Base-by-base conservation (phyloP, 1,284 basidiomycete species). In the Hymenochaete sp. region DNA sequence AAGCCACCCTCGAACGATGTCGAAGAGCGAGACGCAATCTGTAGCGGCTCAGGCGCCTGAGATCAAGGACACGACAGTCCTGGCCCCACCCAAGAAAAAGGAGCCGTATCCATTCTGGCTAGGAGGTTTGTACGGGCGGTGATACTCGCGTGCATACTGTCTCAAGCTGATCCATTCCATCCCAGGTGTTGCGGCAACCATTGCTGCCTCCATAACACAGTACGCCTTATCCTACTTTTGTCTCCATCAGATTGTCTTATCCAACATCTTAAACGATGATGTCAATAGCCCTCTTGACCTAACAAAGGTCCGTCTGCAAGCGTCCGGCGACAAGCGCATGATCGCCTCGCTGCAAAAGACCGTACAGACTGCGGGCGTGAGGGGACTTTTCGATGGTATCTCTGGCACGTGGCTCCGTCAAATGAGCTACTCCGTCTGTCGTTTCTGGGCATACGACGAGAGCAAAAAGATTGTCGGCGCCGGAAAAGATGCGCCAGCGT, bases 381-480 rank as follows among this genome's bases (percentile, higher is more conserved):
- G 81, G 38, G 90, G 90, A 0, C 68, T 92, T 37, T 90, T 80
- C 57, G 90, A 91, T 56, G 91, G 91, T 16, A 86, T 93, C 49
- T 73, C 83, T 1, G 92, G 90, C 25, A 93, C 91, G 24, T 83
- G 90, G 75, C 66, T 93, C 58, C 77, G 92, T 27, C 92, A 95
- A 65, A 90, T 93, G 90, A 89, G 82, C 21, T 93, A 93, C 66
- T 92, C 87, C 37, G 70, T 93, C 60, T 92, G 88, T 59, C 77
- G 91, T 11, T 95, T 95, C 70, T 93, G 90, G 73, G 87, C 88
- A 18, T 93, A 93, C 64, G 91, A 95, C 56, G 83, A 87, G 65
- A 82, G 85, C 60, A 93, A 93, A 72, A 87, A 82, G 66, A 55
- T 79, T 3, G 56, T 93, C 1, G 84, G 84, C 24, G 81, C 80